These are phyloP conservation scores for Pseudopithomyces chartarum DNA, from an alignment of 2,329 filamentous ascomycete species.

Conservation along the genomic window DNA sequence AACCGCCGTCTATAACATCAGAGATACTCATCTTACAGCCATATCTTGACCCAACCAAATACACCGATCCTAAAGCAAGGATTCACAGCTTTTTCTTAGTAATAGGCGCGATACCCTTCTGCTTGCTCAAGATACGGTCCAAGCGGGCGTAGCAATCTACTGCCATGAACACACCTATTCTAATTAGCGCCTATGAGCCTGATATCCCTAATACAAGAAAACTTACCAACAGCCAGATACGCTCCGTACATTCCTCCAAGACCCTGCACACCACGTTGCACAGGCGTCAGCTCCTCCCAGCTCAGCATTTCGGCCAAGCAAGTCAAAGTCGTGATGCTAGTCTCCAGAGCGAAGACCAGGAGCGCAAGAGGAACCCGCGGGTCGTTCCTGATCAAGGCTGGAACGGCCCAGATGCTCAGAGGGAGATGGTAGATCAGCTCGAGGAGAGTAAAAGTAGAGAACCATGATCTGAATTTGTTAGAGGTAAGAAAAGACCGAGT, in stretches of 20 bases:
- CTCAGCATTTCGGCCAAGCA: slow-evolving; percentile 66
- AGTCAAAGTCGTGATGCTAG: slow-evolving; percentile 65
- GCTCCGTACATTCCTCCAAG: slow-evolving; percentile 47
- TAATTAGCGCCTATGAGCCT: neutral
- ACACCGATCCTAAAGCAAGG: neutral
- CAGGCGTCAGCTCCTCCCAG: slow-evolving; percentile 49
- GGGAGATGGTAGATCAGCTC: slow-evolving; percentile 67
- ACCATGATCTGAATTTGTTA: slow-evolving; percentile 55
- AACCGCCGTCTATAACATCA: no score
- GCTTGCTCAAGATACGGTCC: slow-evolving; percentile 31
- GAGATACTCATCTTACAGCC: no score
- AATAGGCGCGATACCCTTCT: slow-evolving; percentile 30
- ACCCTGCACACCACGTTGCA: slow-evolving; percentile 33
- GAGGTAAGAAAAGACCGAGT: neutral
- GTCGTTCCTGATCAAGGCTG: slow-evolving; percentile 61
- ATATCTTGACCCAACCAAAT: no score
- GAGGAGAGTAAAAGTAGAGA: slow-evolving; percentile 61
- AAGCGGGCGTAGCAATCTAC: slow-evolving; percentile 41
- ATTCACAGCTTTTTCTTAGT: slow-evolving; percentile 29
- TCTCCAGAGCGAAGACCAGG: slow-evolving; percentile 63
- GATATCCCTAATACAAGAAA: neutral
- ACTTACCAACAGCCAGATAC: slow-evolving; percentile 41
- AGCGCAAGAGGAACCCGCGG: slow-evolving; percentile 64
- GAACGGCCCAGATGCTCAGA: slow-evolving; percentile 63
- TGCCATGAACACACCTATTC: slow-evolving; percentile 40